Evolutionary conservation across 1,139 yeast genomes (phyloP).

Genomic region (Geotrichum siamense): DNA sequence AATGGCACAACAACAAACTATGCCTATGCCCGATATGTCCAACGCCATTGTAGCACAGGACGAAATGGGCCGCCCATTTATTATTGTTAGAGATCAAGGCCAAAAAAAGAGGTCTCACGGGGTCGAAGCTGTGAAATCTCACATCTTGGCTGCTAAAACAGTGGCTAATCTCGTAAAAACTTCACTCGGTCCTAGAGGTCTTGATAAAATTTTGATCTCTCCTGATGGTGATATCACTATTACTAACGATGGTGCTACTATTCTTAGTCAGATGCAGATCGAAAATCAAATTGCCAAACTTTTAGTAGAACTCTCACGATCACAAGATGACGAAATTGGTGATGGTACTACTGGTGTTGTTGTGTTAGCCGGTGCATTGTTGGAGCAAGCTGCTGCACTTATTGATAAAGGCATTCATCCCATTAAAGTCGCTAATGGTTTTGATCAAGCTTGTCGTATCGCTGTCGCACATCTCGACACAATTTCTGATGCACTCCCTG

Average conservation of each 20-base stretch:
- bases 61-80: slow-evolving; percentile 98
- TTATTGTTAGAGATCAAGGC: slow-evolving; percentile 96
- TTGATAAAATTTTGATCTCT: slow-evolving; percentile 85
- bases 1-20: slow-evolving; percentile 28
- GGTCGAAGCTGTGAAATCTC: slow-evolving; percentile 85
- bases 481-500: slow-evolving; percentile 56
- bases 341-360: slow-evolving; percentile 99
- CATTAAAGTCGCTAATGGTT: slow-evolving; percentile 92
- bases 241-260: slow-evolving; percentile 98
- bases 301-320: slow-evolving; percentile 84
- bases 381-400: slow-evolving; percentile 90
- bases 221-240: slow-evolving; percentile 98
- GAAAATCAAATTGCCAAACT: slow-evolving; percentile 95
- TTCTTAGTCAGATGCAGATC: slow-evolving; percentile 89
- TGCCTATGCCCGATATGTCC: slow-evolving; percentile 87
- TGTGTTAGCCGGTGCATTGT: slow-evolving; percentile 86
- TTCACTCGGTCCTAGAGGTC: slow-evolving; percentile 95
- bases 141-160: slow-evolving; percentile 91
- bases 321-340: slow-evolving; percentile 98
- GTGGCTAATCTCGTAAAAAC: slow-evolving; percentile 90
- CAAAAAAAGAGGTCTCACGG: slow-evolving; percentile 85
- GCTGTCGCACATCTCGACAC: slow-evolving; percentile 72
- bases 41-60: slow-evolving; percentile 98
- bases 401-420: slow-evolving; percentile 98
- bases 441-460: slow-evolving; percentile 91